Conservation (phyloP, 495 filamentous ascomycete genomes). For the Aspergillus heteromorphus region DNA sequence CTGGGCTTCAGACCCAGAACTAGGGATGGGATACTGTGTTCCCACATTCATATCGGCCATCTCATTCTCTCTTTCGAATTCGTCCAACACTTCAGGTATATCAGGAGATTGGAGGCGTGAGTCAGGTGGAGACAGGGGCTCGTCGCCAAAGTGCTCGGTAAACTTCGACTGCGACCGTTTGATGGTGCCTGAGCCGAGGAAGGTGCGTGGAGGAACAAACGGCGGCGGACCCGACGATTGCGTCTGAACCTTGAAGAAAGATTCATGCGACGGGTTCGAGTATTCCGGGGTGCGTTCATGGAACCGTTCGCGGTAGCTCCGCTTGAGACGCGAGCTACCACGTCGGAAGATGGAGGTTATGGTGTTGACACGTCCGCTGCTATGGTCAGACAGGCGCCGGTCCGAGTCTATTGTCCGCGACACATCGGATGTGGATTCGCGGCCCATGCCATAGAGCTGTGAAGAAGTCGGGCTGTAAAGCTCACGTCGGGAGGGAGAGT, state of each 20-base stretch:
- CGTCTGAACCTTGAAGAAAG: conserved; percentile 49
- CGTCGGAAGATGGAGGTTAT: conserved; percentile 74
- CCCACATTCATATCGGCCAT: conserved; percentile 16
- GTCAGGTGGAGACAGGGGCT: conserved; percentile 73
- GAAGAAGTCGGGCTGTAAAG: conserved; percentile 49
- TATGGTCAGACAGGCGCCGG: conserved; percentile 45
- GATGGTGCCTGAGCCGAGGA: conserved; percentile 50
- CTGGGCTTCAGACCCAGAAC: conserved; percentile 23
- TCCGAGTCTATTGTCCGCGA: conserved; percentile 35
- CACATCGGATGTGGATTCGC: conserved; percentile 41
- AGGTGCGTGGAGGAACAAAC: conserved; percentile 38
- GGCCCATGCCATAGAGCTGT: conserved; percentile 46
- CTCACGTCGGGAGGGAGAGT: conserved; percentile 49
- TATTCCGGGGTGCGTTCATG: conserved; percentile 51
- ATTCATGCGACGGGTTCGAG: conserved; percentile 84
- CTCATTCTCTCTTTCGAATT: conserved; percentile 21
- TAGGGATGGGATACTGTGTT: conserved; percentile 22
- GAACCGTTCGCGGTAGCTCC: conserved; percentile 52
- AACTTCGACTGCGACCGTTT: conserved; percentile 84
- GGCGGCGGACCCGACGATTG: conserved; percentile 31
- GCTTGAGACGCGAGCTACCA: conserved; percentile 52
- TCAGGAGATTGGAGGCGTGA: conserved; percentile 68
- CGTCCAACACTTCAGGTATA: conserved; percentile 32
- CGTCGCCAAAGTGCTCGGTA: conserved; percentile 84
- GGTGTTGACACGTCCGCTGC: conserved; percentile 34